Conservation (phyloP, 1,139 yeast genomes). For the Blastobotrys proliferans region DNA sequence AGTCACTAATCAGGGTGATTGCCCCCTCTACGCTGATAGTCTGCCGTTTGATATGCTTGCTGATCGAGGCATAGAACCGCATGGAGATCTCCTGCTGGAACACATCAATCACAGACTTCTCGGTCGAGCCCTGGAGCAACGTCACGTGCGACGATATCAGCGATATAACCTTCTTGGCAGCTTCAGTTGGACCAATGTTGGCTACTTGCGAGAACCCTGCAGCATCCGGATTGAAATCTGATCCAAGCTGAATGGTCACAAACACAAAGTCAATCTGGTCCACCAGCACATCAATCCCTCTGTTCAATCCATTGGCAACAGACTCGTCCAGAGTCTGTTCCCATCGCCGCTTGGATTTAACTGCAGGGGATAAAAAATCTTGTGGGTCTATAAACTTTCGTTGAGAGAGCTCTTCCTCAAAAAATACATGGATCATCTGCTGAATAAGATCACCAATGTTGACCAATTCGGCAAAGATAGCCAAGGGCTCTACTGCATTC, state of each 20-base stretch:
- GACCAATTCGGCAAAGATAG: slow-evolving; percentile 82
- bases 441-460: slow-evolving; percentile 89
- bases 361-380: slow-evolving; percentile 75
- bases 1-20: slow-evolving; percentile 50
- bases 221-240: slow-evolving; percentile 45
- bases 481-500: slow-evolving; percentile 66
- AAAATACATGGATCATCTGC: slow-evolving; percentile 89
- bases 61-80: slow-evolving; percentile 71
- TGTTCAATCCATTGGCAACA: slow-evolving; percentile 88
- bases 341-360: slow-evolving; percentile 73
- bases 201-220: slow-evolving; percentile 4
- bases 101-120: slow-evolving; percentile 81
- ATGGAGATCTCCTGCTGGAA: slow-evolving; percentile 93
- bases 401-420: slow-evolving; percentile 73
- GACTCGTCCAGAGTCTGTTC: slow-evolving; percentile 79
- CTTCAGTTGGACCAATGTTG: slow-evolving; percentile 61
- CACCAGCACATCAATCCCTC: slow-evolving; percentile 84
- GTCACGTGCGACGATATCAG: slow-evolving; percentile 71
- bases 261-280: slow-evolving; percentile 63
- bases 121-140: slow-evolving; percentile 77
- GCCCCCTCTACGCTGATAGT: slow-evolving; percentile 81
- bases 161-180: slow-evolving; percentile 60
- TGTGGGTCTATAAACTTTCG: slow-evolving; percentile 61
- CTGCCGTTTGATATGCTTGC: slow-evolving; percentile 66
- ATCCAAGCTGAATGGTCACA: slow-evolving; percentile 48